Evolutionary conservation across 768 basidiomycete genomes (phyloP), one percentile per base, ranked within the genome.

Genomic region (Clathrus columnatus): DNA sequence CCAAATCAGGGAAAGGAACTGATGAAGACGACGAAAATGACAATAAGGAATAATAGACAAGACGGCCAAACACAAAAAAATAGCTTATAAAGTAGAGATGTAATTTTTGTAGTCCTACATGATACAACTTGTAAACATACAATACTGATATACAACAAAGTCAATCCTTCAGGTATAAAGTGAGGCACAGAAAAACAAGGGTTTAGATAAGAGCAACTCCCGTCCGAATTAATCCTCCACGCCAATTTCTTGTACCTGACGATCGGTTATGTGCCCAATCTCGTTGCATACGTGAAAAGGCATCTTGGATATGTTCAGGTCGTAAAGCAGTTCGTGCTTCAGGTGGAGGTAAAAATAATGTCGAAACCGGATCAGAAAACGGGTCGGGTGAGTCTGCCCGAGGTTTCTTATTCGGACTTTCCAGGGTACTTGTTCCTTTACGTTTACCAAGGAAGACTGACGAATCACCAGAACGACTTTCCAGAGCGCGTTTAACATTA

Each of bases 291-390:
- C 90, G 74, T 2, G 88, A 73, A 65, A 93, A 95, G 0, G 92
- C 93, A 67, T 93, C 91, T 61, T 91, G 85, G 8, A 95, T 91
- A 63, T 95, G 92, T 56, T 90, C 84, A 0, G 91, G 86, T 23
- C 80, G 74, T 46, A 95, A 69, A 0, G 90, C 81, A 3, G 83
- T 88, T 56, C 88, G 73, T 1, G 88, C 85, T 63, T 91, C 88
- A 0, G 86, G 82, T 1, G 92, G 90, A 1, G 84, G 82, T 28
- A 92, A 70, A 69, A 94, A 93, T 44, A 95, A 64, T 5, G 86
- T 79, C 59, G 84, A 85, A 10, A 80, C 74, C 10, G 86, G 82
- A 7, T 87, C 69, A 0, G 82, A 77, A 49, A 80, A 80, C 56
- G 85, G 87, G 36, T 87, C 84, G 0, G 72, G 69, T 17, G 70